Base-by-base conservation (phyloP, 2,329 filamentous ascomycete genomes). In the Plectosphaerella sp. region DNA sequence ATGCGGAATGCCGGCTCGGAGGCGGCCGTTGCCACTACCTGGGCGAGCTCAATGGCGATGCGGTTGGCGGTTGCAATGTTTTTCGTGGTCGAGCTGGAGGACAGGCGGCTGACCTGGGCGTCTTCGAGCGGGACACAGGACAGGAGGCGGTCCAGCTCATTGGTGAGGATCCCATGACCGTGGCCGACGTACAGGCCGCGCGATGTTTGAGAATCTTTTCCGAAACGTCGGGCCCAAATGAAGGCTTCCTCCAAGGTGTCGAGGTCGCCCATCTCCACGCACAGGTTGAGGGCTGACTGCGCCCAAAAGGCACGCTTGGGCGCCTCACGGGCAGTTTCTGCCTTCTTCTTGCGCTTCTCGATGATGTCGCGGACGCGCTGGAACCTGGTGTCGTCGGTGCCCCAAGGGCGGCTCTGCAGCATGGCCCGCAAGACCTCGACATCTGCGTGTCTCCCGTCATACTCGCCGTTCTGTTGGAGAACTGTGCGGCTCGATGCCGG, bases 141-240 rank as follows among this genome's bases (percentile, higher is more conserved):
- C 5, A 51, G 46, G 11, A 67, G 52, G 1, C 49, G 45, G 3
- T 56, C 12, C 0, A 60, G 49, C 20, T 68, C 65, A 1, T 2
- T 7, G 1, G 61, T 61, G 1, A 16, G 37, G 12, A 62, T 43
- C 0, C 51, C 42, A 0, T 51, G 22, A 1, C 1, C 24, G 9
- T 39, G 41, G 48, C 64, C 67, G 1, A 67, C 5, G 2, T 50
- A 47, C 1, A 18, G 47, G 1, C 54, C 47, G 0, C 57, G 53
- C 2, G 57, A 33, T 33, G 28, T 33, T 12, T 33, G 41, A 1
- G 55, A 33, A 35, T 68, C 66, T 18, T 62, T 66, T 48, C 62
- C 61, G 42, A 64, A 69, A 1, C 66, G 61, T 3, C 56, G 54
- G 1, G 62, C 62, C 67, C 65, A 68, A 0, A 55, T 18, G 3